Percentiles rank a stretch among this genome's conserved stretches.
These are phyloP conservation scores for Prunus mume DNA, from an alignment of 306 rosid genomes.

Conservation along the genomic window DNA sequence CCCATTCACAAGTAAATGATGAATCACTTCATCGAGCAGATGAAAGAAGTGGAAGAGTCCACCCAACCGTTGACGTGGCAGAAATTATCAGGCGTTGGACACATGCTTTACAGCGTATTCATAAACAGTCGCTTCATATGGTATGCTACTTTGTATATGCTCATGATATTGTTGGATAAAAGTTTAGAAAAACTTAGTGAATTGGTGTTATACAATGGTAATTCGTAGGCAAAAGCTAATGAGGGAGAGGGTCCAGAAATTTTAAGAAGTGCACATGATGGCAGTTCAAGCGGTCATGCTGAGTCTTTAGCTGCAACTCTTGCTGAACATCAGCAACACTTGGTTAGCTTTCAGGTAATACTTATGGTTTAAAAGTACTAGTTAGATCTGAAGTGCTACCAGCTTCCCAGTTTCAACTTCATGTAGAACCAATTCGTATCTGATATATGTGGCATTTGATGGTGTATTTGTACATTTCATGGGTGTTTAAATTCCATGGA, in stretches of 20 bases:
- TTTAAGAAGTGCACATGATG: slow-evolving; percentile 70
- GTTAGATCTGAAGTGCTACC: background rate
- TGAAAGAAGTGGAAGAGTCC: slow-evolving; percentile 78
- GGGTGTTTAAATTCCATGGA: background rate
- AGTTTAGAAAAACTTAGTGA: background rate
- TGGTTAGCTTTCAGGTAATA: slow-evolving; percentile 96
- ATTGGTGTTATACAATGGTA: slow-evolving; percentile 17
- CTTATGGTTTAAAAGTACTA: slow-evolving; percentile 5
- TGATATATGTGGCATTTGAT: background rate
- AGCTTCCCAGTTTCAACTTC: background rate
- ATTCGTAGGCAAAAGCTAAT: slow-evolving; percentile 86
- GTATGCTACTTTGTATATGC: slow-evolving; percentile 34
- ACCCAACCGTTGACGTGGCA: slow-evolving; percentile 85
- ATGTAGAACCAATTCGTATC: background rate
- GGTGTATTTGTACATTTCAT: background rate
- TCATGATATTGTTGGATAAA: background rate
- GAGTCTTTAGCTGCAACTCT: slow-evolving; percentile 93
- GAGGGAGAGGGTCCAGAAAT: slow-evolving; percentile 99
- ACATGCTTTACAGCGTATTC: slow-evolving; percentile 97
- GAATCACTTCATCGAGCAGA: slow-evolving; percentile 66
- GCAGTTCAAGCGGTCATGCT: slow-evolving; percentile 80
- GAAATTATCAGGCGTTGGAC: slow-evolving; percentile 99
- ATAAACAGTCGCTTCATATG: slow-evolving; percentile 95
- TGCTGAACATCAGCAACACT: slow-evolving; percentile 97
- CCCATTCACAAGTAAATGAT: slow-evolving; percentile 40